phyloP scores from a whole-genome alignment of 805 yeast species.

The Myxozyma geophila region DNA sequence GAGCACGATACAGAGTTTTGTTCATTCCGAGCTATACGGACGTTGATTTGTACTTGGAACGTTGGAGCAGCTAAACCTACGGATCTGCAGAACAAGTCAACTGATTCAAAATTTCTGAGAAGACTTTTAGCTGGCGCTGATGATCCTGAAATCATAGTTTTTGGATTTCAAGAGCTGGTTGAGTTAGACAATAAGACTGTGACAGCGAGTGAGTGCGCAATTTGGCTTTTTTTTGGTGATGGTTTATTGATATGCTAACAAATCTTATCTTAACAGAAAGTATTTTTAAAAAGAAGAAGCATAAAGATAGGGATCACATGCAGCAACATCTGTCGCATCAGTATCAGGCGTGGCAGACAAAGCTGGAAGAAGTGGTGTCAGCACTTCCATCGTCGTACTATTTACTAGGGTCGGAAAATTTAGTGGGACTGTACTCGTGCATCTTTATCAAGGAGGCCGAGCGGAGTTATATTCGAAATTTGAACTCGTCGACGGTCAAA shows the following conservation, averaged over 20 bases:
- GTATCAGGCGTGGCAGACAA: slow-evolving; percentile 44
- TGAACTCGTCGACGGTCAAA: slow-evolving; percentile 77
- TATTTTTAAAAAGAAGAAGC: slow-evolving; percentile 52
- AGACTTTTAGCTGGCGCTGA: slow-evolving; percentile 41
- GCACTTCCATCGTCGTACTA: slow-evolving; percentile 50
- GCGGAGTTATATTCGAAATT: slow-evolving; percentile 57
- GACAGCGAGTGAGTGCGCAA: slow-evolving; percentile 55
- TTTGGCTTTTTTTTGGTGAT: neutral
- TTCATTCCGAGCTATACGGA: slow-evolving; percentile 38
- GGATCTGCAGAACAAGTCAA: slow-evolving; percentile 38
- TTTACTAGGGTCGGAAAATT: slow-evolving; percentile 72
- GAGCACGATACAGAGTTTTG: slow-evolving; percentile 42
- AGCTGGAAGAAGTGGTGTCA: slow-evolving; percentile 33
- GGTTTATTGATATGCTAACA: slow-evolving; percentile 43
- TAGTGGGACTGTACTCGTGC: slow-evolving; percentile 81
- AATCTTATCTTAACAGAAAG: slow-evolving; percentile 60
- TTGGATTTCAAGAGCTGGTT: slow-evolving; percentile 89
- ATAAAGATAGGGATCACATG: slow-evolving; percentile 48
- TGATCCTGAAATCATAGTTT: slow-evolving; percentile 69
- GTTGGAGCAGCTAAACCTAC: slow-evolving; percentile 48
- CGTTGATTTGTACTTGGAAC: slow-evolving; percentile 49
- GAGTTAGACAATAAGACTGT: slow-evolving; percentile 85
- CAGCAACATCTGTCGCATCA: slow-evolving; percentile 47
- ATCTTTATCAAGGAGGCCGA: slow-evolving; percentile 65
- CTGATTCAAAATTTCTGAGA: slow-evolving; percentile 36